Evolutionary conservation across 208 protist genomes (phyloP).

Genomic region (Strigomonas culicis): DNA sequence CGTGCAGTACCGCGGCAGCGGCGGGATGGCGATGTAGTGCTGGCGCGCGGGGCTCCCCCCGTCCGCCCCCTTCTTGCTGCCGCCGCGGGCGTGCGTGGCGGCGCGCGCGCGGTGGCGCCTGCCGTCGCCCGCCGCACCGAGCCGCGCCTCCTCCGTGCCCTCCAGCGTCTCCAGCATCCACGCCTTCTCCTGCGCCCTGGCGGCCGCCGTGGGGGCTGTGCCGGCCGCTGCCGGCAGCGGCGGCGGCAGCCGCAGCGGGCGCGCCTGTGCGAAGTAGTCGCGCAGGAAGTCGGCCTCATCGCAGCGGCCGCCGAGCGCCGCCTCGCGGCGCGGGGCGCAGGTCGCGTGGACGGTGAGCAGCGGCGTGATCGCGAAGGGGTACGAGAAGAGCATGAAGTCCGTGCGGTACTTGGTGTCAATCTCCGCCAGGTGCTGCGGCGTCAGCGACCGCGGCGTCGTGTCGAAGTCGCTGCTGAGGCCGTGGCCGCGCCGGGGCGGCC

Average conservation of each 20-base stretch:
- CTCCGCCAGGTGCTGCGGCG: no score
- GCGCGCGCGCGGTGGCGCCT: no score
- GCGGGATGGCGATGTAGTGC: slow-evolving; percentile 27
- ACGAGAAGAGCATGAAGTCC: slow-evolving; percentile 15
- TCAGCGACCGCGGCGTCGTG: no score
- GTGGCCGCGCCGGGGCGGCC: background rate
- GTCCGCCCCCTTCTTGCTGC: no score
- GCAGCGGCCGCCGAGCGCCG: slow-evolving; percentile 38
- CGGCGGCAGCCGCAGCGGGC: background rate
- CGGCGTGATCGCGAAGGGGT: slow-evolving; percentile 57
- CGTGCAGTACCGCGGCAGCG: slow-evolving; percentile 74
- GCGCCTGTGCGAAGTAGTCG: background rate
- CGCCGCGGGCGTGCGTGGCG: no score
- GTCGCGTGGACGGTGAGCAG: slow-evolving; percentile 72
- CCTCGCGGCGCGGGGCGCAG: slow-evolving; percentile 69
- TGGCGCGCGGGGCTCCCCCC: slow-evolving; percentile 16
- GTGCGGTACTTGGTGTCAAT: no score
- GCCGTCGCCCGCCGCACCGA: no score
- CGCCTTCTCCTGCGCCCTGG: background rate
- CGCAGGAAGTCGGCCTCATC: slow-evolving; percentile 9
- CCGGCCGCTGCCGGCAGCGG: no score
- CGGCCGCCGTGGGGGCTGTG: no score
- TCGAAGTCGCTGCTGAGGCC: background rate
- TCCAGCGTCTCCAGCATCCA: background rate
- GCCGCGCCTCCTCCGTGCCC: no score